Evolutionary conservation across 805 yeast genomes (phyloP).

Genomic region (Myxozyma neglecta): DNA sequence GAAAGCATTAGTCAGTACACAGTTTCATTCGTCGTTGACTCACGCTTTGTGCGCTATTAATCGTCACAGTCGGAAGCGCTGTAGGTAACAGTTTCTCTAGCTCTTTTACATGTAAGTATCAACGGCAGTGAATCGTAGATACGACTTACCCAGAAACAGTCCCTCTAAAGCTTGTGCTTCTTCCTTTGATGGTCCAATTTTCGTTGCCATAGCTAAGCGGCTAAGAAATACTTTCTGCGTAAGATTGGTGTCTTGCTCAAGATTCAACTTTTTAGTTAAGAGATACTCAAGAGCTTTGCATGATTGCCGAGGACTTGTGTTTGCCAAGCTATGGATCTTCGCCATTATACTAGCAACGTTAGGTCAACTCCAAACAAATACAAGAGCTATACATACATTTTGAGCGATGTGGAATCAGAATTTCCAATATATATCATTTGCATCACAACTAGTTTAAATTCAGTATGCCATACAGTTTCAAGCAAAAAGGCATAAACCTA

Average conservation of each 20-base stretch:
- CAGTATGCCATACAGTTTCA: too few relatives aligned
- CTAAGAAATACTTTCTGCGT: slow-evolving; percentile 9
- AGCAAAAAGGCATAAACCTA: background rate
- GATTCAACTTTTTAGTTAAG: slow-evolving; percentile 12
- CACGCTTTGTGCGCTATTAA: slow-evolving; percentile 21
- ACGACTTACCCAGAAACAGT: slow-evolving; percentile 8
- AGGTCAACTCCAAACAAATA: background rate
- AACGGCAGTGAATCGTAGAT: background rate
- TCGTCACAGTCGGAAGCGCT: slow-evolving; percentile 5
- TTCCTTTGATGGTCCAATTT: background rate
- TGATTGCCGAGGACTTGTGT: slow-evolving; percentile 1
- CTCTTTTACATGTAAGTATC: background rate
- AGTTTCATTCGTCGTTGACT: too few relatives aligned
- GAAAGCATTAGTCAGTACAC: background rate
- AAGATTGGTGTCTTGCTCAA: slow-evolving; percentile 6
- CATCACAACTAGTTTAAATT: slow-evolving; percentile 13
- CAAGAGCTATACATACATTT: background rate
- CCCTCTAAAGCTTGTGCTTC: background rate
- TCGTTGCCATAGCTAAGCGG: slow-evolving; percentile 5
- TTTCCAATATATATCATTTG: slow-evolving; percentile 19
- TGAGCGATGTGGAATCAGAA: slow-evolving; percentile 9
- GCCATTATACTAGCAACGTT: slow-evolving; percentile 4
- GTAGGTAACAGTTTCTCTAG: slow-evolving; percentile 9
- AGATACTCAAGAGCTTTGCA: slow-evolving; percentile 18
- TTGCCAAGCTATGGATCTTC: slow-evolving; percentile 1